Base-by-base conservation (phyloP, 2,329 filamentous ascomycete species). In the Monosporascus ibericus region DNA sequence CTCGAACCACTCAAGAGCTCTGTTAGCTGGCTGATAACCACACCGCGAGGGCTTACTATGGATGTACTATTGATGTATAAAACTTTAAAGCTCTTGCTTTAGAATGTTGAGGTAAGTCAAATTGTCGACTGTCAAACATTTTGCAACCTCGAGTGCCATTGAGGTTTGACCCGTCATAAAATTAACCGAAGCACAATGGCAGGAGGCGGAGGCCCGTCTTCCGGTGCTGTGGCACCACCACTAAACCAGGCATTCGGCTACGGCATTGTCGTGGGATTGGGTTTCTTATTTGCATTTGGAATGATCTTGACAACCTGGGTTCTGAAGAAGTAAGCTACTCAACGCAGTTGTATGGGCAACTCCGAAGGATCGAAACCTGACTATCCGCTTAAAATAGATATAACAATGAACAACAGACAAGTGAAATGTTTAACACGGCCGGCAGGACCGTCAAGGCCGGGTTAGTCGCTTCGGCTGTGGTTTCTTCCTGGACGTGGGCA, bases 401-500 rank as follows among this genome's bases (percentile, higher is more conserved):
- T 60, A 72, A 72, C 55, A 55, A 63, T 53, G 90, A 92, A 68
- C 74, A 91, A 3, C 90, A 95, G 69, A 95, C 90, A 0, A 91
- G 87, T 1, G 90, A 95, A 72, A 92, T 90, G 82, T 95, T 95
- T 76, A 90, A 82, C 58, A 95, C 90, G 0, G 90, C 90, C 49
- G 89, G 90, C 18, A 79, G 90, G 55, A 90, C 87, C 2, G 88
- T 95, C 61, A 95, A 95, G 67, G 90, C 89, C 3, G 90, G 90
- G 38, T 77, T 95, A 14, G 89, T 95, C 0, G 87, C 89, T 14
- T 87, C 88, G 6, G 90, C 90, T 20, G 90, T 95, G 9, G 89
- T 95, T 6, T 91, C 87, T 9, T 90, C 86, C 6, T 95, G 90
- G 90, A 95, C 90, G 0, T 95, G 90, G 89, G 90, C 89, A 1